A percentile compares a stretch with the other conserved stretches of the same genome.
Conservation (phyloP, 1,139 yeast species). For the Suhomyces atakaporum region DNA sequence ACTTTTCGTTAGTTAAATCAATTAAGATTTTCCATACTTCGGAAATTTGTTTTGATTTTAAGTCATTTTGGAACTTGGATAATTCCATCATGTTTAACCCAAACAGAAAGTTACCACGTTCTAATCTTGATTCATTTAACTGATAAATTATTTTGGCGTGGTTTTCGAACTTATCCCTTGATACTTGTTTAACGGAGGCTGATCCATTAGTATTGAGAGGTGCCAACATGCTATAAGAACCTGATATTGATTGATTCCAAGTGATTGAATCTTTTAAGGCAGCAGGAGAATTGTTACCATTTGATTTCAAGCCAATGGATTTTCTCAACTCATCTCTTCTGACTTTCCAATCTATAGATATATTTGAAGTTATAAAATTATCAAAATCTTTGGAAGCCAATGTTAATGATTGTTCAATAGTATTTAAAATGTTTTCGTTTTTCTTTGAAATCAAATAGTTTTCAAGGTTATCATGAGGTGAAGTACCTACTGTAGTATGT, state of each 20-base stretch:
- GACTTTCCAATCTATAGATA: slow-evolving; percentile 81
- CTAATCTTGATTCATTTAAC: slow-evolving; percentile 69
- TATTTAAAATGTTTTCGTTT: slow-evolving; percentile 78
- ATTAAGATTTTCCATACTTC: slow-evolving; percentile 66
- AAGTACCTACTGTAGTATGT: background rate
- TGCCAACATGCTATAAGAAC: slow-evolving; percentile 36
- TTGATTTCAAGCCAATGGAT: slow-evolving; percentile 51
- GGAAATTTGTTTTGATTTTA: slow-evolving; percentile 61
- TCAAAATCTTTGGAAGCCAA: slow-evolving; percentile 85
- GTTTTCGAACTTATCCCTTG: slow-evolving; percentile 65
- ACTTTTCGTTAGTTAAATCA: slow-evolving; percentile 41
- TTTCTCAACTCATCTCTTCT: slow-evolving; percentile 73
- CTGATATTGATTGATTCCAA: slow-evolving; percentile 43
- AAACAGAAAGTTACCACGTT: slow-evolving; percentile 49
- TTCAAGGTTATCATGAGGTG: slow-evolving; percentile 39
- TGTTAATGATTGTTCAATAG: slow-evolving; percentile 79
- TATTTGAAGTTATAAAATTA: slow-evolving; percentile 66
- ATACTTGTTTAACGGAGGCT: slow-evolving; percentile 33
- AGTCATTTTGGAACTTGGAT: slow-evolving; percentile 50
- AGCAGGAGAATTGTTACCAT: slow-evolving; percentile 19
- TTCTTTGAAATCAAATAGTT: slow-evolving; percentile 65
- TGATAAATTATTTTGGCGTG: slow-evolving; percentile 72
- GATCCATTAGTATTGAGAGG: slow-evolving; percentile 27
- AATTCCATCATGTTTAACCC: slow-evolving; percentile 56
- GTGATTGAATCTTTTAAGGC: slow-evolving; percentile 27